Evolutionary conservation across 495 filamentous ascomycete species (phyloP), one percentile per base, ranked within the genome.

Genomic region (Penicillium goetzii): DNA sequence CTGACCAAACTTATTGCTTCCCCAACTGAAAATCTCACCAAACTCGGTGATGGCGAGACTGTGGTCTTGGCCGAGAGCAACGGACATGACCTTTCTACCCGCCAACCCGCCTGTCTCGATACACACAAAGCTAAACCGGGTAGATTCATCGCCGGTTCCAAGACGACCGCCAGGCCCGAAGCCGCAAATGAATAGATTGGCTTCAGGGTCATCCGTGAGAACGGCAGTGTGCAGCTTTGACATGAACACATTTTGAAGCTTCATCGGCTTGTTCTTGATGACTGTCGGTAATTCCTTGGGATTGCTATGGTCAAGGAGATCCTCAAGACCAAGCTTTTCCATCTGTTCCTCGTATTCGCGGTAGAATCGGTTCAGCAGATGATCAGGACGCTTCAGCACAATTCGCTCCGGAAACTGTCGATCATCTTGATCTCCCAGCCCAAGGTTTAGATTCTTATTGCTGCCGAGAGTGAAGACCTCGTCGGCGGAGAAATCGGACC

Each of bases 401-500:
- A 97, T 84, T 45, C 92, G 86, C 70, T 99, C 95, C 0, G 95
- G 95, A 72, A 87, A 97, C 57, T 97, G 92, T 4, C 95, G 88
- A 66, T 99, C 93, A 73, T 97, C 93, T 67, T 93, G 88, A 69
- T 97, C 92, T 17, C 92, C 92, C 65, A 98, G 90, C 3, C 96
- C 95, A 45, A 99, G 84, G 9, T 90, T 93, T 14, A 96, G 78
- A 67, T 99, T 99, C 67, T 95, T 94, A 74, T 97, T 98, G 73
- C 92, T 97, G 21, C 95, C 95, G 72, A 97, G 95, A 0, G 90
- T 89, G 67, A 90, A 99, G 0, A 97, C 75, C 83, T 99, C 95
- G 71, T 97, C 93, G 15, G 90, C 93, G 23, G 83, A 73, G 34
- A 86, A 71, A 53, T 83, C 74, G 11, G 63, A 68, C 3, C 70